Evolutionary conservation across 257 asterid genomes (phyloP).

Genomic region (Eustoma russellianum): DNA sequence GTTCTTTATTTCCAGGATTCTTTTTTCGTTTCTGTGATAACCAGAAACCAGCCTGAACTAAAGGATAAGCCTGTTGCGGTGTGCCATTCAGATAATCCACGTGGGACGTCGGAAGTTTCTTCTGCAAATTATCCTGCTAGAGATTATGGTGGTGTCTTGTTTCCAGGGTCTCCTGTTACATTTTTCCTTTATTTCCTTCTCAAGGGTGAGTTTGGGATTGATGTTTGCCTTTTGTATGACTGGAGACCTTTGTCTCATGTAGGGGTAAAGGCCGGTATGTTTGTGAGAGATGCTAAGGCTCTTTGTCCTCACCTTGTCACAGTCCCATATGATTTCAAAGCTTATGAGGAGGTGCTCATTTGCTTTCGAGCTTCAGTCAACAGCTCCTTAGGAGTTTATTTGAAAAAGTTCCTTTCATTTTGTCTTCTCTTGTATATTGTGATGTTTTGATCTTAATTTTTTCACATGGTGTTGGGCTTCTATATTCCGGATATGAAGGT

Average conservation of each 20-base stretch:
- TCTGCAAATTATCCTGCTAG: slow-evolving; percentile 97
- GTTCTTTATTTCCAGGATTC: slow-evolving; percentile 51
- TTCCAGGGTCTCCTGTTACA: slow-evolving; percentile 8
- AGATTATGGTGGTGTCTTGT: slow-evolving; percentile 52
- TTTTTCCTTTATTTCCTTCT: background rate
- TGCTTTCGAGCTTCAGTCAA: slow-evolving; percentile 3
- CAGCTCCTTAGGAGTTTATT: background rate
- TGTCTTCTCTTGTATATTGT: background rate
- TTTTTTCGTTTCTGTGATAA: slow-evolving; percentile 88
- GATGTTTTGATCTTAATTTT: slow-evolving; percentile 1
- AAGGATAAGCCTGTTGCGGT: slow-evolving; percentile 83
- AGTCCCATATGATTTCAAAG: slow-evolving; percentile 84
- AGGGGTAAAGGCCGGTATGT: slow-evolving; percentile 97
- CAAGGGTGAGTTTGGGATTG: background rate
- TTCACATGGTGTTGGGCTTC: slow-evolving; percentile 3
- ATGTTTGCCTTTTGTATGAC: background rate
- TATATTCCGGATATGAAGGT: slow-evolving; percentile 45
- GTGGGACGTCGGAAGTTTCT: slow-evolving; percentile 91
- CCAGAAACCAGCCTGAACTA: slow-evolving; percentile 61
- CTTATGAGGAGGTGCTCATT: slow-evolving; percentile 78
- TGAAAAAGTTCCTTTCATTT: background rate
- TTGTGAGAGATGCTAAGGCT: slow-evolving; percentile 85
- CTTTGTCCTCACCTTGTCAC: slow-evolving; percentile 85
- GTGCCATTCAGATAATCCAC: slow-evolving; percentile 85
- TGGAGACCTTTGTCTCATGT: slow-evolving; percentile 5